Percentiles rank a stretch among this genome's conserved stretches.
Conservation (phyloP, 2,329 filamentous ascomycete species). For the Xylaria sp. region DNA sequence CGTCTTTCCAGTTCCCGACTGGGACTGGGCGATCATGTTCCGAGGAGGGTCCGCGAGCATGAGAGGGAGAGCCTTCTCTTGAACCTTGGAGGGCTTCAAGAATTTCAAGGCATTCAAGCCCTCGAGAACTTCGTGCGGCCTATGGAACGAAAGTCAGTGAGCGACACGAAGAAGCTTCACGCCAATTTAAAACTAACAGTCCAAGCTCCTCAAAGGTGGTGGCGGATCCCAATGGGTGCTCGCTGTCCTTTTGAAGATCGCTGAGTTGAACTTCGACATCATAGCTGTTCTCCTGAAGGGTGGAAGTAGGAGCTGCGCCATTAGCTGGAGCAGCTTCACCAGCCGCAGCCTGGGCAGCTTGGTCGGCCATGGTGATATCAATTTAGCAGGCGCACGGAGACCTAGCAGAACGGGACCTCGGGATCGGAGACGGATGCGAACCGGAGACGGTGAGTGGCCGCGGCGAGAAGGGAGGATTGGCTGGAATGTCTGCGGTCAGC, state of each 20-base stretch:
- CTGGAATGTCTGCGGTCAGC: slow-evolving; percentile 19
- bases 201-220: slow-evolving; percentile 86
- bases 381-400: slow-evolving; percentile 5
- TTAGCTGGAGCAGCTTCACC: slow-evolving; percentile 51
- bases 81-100: slow-evolving; percentile 95
- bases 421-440: not conserved
- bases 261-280: slow-evolving; percentile 93
- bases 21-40: slow-evolving; percentile 98
- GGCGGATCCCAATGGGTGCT: slow-evolving; percentile 87
- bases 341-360: slow-evolving; percentile 33
- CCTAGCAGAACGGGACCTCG: not conserved
- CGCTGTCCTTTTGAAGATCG: slow-evolving; percentile 85
- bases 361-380: slow-evolving; percentile 41
- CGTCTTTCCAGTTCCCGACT: slow-evolving; percentile 98
- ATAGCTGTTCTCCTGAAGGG: slow-evolving; percentile 77
- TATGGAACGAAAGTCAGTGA: slow-evolving; percentile 34
- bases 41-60: slow-evolving; percentile 86
- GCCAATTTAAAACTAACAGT: slow-evolving; percentile 68
- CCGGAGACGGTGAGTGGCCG: not conserved
- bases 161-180: not conserved
- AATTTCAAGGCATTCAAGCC: slow-evolving; percentile 87
- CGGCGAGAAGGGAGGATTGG: slow-evolving; percentile 5
- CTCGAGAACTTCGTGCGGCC: slow-evolving; percentile 66
- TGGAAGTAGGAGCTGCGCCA: slow-evolving; percentile 56
- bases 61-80: slow-evolving; percentile 91